Conservation (phyloP, 495 filamentous ascomycete species). For the Talaromyces liani region DNA sequence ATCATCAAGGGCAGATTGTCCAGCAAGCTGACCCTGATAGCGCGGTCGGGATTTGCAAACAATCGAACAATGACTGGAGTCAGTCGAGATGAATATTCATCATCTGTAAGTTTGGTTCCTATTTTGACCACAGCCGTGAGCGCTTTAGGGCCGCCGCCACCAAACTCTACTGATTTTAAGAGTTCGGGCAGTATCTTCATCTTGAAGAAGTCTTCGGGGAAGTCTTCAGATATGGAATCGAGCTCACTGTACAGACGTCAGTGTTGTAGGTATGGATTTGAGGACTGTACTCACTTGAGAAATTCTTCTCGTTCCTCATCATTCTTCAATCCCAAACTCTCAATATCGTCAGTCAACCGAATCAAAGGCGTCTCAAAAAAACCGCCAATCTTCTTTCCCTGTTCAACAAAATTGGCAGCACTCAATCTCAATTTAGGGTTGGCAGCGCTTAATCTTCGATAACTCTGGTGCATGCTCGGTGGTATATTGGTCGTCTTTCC, state of each 20-base stretch:
- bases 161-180: slow-evolving; percentile 96
- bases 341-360: slow-evolving; percentile 82
- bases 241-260: slow-evolving; percentile 53
- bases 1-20: slow-evolving; percentile 90
- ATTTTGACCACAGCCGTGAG: slow-evolving; percentile 86
- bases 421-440: slow-evolving; percentile 84
- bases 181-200: slow-evolving; percentile 93
- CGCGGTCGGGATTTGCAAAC: slow-evolving; percentile 86
- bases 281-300: slow-evolving; percentile 51
- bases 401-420: slow-evolving; percentile 79
- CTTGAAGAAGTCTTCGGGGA: slow-evolving; percentile 95
- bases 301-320: slow-evolving; percentile 81
- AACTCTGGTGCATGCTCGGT: slow-evolving; percentile 76
- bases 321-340: slow-evolving; percentile 81
- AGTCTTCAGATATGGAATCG: slow-evolving; percentile 80
- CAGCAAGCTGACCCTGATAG: slow-evolving; percentile 82
- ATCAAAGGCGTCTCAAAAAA: slow-evolving; percentile 94
- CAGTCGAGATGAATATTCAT: slow-evolving; percentile 79
- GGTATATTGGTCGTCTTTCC: slow-evolving; percentile 83
- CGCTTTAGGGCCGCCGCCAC: slow-evolving; percentile 89
- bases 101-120: slow-evolving; percentile 71
- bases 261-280: not conserved
- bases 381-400: slow-evolving; percentile 70
- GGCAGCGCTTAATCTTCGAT: slow-evolving; percentile 78
- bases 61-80: slow-evolving; percentile 82